Percentiles rank a stretch among this genome's conserved stretches.
Evolutionary conservation across 2,329 filamentous ascomycete species (phyloP).

Genomic region (Arthrobotrys pseudoclavata): DNA sequence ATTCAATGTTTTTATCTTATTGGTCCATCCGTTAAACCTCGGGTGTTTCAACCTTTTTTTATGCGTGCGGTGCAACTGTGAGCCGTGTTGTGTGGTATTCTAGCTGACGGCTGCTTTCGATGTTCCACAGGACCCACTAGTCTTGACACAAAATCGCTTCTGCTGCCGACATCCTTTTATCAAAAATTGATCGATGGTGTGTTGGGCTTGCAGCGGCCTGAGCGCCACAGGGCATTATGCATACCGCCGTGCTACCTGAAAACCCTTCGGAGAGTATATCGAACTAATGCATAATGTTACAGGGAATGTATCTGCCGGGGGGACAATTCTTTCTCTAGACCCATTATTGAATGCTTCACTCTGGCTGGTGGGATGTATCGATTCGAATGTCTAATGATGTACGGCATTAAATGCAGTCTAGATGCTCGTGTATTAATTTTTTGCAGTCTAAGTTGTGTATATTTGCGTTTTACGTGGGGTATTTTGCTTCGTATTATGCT

Average conservation of each 20-base stretch:
- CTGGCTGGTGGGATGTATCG: conserved; percentile 7
- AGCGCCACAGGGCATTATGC: conserved; percentile 4
- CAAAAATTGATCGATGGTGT: not conserved
- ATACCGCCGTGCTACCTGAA: not conserved
- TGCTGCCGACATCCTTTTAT: not conserved
- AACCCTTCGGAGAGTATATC: conserved; percentile 6
- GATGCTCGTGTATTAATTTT: not conserved
- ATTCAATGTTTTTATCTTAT: conserved; percentile 8
- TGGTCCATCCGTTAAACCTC: not conserved
- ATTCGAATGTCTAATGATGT: conserved; percentile 31
- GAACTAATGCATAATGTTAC: conserved; percentile 10
- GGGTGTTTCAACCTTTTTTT: not conserved
- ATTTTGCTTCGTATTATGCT: not conserved
- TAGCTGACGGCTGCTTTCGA: conserved; percentile 7
- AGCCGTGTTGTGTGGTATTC: conserved; percentile 33
- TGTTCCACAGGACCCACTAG: not conserved
- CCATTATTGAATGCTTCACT: conserved; percentile 5
- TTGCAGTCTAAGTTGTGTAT: conserved; percentile 24
- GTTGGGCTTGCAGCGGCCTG: not conserved
- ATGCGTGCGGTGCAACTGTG: not conserved
- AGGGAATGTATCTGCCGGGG: conserved; percentile 5
- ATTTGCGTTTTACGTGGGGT: conserved; percentile 8
- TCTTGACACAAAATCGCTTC: not conserved
- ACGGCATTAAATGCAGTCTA: conserved; percentile 38
- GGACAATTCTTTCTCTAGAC: conserved; percentile 13